Evolutionary conservation across 768 basidiomycete genomes (phyloP), one percentile per base, ranked within the genome.

Genomic region (Boletus vermiculosoides): DNA sequence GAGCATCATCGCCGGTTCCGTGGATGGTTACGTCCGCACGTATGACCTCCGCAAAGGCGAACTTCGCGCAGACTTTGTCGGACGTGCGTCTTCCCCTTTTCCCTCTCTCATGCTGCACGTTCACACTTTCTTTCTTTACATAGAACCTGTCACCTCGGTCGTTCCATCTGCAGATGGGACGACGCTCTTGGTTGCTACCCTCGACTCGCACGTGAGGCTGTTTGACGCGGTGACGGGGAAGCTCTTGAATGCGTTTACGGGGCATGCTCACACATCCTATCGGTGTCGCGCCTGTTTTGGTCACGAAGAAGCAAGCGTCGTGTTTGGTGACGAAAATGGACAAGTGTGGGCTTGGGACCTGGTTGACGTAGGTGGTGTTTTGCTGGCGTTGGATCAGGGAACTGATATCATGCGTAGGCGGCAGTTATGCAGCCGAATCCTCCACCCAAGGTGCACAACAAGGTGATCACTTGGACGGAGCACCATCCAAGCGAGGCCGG

Each of bases 11-110:
- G 79, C 92, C 3, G 94, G 93, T 10, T 93, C 92, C 4, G 88
- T 97, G 6, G 97, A 99, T 59, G 96, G 97, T 3, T 81, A 88
- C 68, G 85, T 96, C 44, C 84, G 97, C 20, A 92, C 92, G 10
- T 98, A 98, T 73, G 97, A 99, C 72, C 79, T 99, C 33, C 88
- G 97, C 51, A 93, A 89, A 77, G 97, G 97, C 23, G 86, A 96
- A 69, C 75, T 98, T 30, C 84, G 88, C 9, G 82, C 90, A 44
- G 97, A 99, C 71, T 94, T 85, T 67, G 82, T 98, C 62, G 96
- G 96, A 9, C 83, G 94, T 95, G 71, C 65, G 92, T 83, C 3
- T 23, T 11, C 0, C 5, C 12, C 28, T n/a, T 12, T 39, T 8
- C 45, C 15, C 36, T 52, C 41, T 11, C 11, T 20, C 9, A 1